Evolutionary conservation across 2,329 filamentous ascomycete species (phyloP).

Genomic region (Diplodia seriata): DNA sequence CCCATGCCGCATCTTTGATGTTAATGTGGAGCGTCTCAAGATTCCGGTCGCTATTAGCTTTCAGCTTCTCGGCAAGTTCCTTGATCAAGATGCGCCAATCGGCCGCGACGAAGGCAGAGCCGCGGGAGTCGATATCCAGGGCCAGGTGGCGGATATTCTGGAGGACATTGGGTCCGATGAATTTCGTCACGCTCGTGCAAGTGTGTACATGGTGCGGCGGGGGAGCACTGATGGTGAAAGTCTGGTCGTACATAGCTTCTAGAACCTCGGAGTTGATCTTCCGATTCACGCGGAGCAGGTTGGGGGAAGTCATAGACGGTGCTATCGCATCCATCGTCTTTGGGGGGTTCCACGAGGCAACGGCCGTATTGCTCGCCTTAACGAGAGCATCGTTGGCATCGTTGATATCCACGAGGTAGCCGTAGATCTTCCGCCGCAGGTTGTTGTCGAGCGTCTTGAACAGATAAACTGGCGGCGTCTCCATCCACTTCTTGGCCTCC

Average conservation of each 20-base stretch:
- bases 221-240: conserved; percentile 15
- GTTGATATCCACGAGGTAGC: conserved; percentile 27
- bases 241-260: not conserved
- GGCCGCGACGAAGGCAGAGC: not conserved
- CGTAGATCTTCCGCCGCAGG: conserved; percentile 15
- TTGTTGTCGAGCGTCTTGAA: conserved; percentile 13
- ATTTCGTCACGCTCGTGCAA: conserved; percentile 25
- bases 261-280: not conserved
- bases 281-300: conserved; percentile 13
- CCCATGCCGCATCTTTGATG: conserved; percentile 15
- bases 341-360: conserved; percentile 10
- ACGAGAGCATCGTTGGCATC: conserved; percentile 16
- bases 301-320: conserved; percentile 13
- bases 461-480: conserved; percentile 23
- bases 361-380: conserved; percentile 15
- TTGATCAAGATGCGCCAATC: conserved; percentile 20
- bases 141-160: conserved; percentile 14
- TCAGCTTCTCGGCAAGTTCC: conserved; percentile 15
- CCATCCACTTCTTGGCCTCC: conserved; percentile 25
- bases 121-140: conserved; percentile 18
- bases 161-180: not conserved
- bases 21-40: conserved; percentile 24
- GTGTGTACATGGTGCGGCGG: conserved; percentile 21
- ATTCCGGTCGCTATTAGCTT: not conserved
- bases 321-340: conserved; percentile 25